Base-by-base conservation (phyloP, 176 grass and related monocot genomes). In the Zea mays region DNA sequence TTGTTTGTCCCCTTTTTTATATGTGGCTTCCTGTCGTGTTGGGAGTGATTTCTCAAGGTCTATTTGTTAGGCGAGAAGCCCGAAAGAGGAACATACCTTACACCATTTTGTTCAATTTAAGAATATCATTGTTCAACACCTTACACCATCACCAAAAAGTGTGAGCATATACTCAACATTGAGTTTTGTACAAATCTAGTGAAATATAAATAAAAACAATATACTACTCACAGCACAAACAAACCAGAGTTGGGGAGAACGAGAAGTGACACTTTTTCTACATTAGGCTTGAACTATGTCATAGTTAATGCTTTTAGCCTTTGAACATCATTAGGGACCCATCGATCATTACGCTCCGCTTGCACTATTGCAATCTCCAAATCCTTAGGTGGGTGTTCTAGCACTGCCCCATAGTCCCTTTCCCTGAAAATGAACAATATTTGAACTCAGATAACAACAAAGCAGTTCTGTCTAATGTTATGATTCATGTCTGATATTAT, bases 261-360 rank as follows among this genome's bases (percentile, higher is more conserved):
- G 50, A 95, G 86, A 62, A 85, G 67, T 45, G 83, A 93, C 74
- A 95, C 56, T 67, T 95, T 90, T 8, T 89, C 89, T 14, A 77
- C 75, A 47, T 90, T 82, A 78, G 84, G 68, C 15, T 7, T 75
- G 36, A 69, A 6, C 39, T 65, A 71, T 80, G 83, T 90, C 43
- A 61, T 79, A 35, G 89, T 83, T 44, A 99, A 49, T 64, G 81
- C 71, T 66, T 99, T 87, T 46, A 99, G 77, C 71, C 74, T 86
- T 66, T 90, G 75, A 67, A 99, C 74, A 68, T 92, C 89, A 72
- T 84, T 61, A 74, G 88, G 66, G 13, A 74, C 70, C 96, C 96
- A 99, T 80, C 96, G 85, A 81, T 99, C 96, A 83, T 92, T 99
- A 8, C 41, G 69, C 62, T 90, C 96, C 78, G 96, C 96, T 83